A percentile compares a stretch with the other conserved stretches of the same genome.
phyloP scores from a whole-genome alignment of 179 eudicot genomes.

The Spergularia azorica region DNA sequence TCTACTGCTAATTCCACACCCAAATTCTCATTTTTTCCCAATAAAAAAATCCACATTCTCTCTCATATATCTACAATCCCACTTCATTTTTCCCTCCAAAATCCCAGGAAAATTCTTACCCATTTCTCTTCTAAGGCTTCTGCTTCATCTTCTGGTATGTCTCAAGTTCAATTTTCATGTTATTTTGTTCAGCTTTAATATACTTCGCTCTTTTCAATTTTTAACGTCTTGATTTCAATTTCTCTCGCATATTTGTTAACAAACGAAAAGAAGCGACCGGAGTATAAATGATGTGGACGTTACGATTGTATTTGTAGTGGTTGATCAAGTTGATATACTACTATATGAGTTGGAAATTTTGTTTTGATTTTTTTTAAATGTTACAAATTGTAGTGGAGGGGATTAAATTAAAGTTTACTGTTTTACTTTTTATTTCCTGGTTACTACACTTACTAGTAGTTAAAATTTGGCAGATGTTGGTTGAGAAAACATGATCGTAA shows the following conservation, averaged over 20 bases:
- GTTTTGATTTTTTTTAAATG: too few species aligned
- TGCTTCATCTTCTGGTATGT: constrained; percentile 60
- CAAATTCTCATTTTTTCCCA: constrained; percentile 4
- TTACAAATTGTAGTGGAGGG: neutral
- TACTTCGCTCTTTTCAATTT: too few species aligned
- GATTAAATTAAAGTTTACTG: too few species aligned
- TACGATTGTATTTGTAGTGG: neutral
- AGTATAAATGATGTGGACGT: too few species aligned
- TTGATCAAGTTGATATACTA: neutral
- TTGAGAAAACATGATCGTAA: too few species aligned
- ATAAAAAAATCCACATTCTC: constrained; percentile 10
- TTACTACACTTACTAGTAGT: too few species aligned
- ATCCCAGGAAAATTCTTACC: constrained; percentile 20
- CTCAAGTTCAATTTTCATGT: neutral
- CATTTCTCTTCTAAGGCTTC: constrained; percentile 47
- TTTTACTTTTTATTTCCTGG: too few species aligned
- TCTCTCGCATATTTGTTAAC: too few species aligned
- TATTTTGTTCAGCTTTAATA: neutral
- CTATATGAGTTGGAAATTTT: too few species aligned
- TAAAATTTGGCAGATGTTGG: too few species aligned
- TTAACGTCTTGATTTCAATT: too few species aligned
- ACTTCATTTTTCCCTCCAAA: constrained; percentile 26
- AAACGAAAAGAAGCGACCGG: too few species aligned
- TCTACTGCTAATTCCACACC: constrained; percentile 14
- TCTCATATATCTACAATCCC: constrained; percentile 19